Percentiles rank a stretch among this genome's conserved stretches.
Conservation (phyloP, 768 basidiomycete genomes). For the Dacryopinax spathularia region DNA sequence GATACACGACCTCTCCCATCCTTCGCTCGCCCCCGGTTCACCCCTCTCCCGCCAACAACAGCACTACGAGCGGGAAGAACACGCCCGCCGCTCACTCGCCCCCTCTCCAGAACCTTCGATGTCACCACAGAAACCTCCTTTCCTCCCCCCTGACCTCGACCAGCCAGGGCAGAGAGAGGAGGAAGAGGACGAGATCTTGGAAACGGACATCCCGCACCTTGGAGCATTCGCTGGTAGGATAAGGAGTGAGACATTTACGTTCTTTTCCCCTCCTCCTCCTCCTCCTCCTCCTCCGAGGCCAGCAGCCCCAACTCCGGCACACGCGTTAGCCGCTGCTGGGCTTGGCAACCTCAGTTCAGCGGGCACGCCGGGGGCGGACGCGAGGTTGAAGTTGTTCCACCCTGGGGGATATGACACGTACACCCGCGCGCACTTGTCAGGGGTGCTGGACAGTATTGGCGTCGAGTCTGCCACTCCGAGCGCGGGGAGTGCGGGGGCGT, state of each 20-base stretch:
- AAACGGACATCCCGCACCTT: slow-evolving; percentile 39
- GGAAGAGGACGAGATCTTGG: slow-evolving; percentile 31
- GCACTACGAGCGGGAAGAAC: background rate
- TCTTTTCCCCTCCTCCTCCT: slow-evolving; percentile 60
- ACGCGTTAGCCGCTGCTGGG: slow-evolving; percentile 32
- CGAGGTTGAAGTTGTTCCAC: slow-evolving; percentile 74
- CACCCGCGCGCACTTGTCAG: slow-evolving; percentile 85
- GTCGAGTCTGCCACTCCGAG: slow-evolving; percentile 15
- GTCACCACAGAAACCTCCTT: slow-evolving; percentile 6
- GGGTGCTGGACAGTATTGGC: slow-evolving; percentile 90
- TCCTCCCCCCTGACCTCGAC: slow-evolving; percentile 6
- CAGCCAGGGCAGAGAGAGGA: slow-evolving; percentile 10
- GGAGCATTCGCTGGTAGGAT: slow-evolving; percentile 30
- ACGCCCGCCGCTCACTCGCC: background rate
- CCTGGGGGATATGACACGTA: slow-evolving; percentile 85
- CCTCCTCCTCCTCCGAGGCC: slow-evolving; percentile 20
- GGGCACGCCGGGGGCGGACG: slow-evolving; percentile 41
- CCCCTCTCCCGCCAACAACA: background rate
- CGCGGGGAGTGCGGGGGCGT: background rate
- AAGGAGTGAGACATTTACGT: slow-evolving; percentile 41
- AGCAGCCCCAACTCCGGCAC: slow-evolving; percentile 15
- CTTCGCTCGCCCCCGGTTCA: too few species aligned
- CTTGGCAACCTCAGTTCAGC: slow-evolving; percentile 42
- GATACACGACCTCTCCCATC: background rate
- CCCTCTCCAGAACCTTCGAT: slow-evolving; percentile 7